These are phyloP conservation scores for Selenicereus undatus DNA, from an alignment of 148 eudicot species.

Conservation along the genomic window DNA sequence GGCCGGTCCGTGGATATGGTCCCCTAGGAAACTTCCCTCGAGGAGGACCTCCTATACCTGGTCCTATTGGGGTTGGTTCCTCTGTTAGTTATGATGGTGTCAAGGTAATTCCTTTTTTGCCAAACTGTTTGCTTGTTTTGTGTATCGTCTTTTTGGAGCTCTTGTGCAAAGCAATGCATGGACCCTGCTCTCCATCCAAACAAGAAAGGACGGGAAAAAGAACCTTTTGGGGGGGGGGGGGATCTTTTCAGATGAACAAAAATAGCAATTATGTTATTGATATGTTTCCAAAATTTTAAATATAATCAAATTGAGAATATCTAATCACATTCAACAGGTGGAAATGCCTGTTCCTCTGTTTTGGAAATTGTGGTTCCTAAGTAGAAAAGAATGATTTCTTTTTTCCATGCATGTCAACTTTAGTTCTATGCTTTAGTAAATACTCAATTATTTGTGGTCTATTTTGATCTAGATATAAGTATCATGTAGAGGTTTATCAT, in stretches of 20 bases:
- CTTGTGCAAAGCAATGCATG: neutral
- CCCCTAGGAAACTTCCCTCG: slow-evolving; percentile 33
- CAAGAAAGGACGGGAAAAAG: no score
- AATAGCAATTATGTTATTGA: neutral
- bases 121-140: slow-evolving; percentile 9
- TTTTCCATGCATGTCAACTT: neutral
- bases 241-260: neutral
- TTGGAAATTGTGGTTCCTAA: neutral
- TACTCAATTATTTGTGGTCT: neutral
- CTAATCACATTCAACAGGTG: neutral
- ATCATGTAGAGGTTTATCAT: neutral
- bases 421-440: neutral
- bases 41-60: slow-evolving; percentile 35
- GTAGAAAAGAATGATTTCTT: neutral
- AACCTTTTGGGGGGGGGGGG: neutral
- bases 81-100: slow-evolving; percentile 32
- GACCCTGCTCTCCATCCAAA: neutral
- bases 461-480: neutral
- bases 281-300: neutral
- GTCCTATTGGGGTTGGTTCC: slow-evolving; percentile 38
- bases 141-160: neutral
- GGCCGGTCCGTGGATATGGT: slow-evolving; percentile 43
- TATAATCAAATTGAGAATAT: neutral
- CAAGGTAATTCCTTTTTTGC: slow-evolving; percentile 37
- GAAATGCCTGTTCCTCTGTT: neutral